A percentile compares a stretch with the other conserved stretches of the same genome.
These are phyloP conservation scores for Picochlorum sp. DNA, from an alignment of 139 green algal genomes.

Conservation along the genomic window DNA sequence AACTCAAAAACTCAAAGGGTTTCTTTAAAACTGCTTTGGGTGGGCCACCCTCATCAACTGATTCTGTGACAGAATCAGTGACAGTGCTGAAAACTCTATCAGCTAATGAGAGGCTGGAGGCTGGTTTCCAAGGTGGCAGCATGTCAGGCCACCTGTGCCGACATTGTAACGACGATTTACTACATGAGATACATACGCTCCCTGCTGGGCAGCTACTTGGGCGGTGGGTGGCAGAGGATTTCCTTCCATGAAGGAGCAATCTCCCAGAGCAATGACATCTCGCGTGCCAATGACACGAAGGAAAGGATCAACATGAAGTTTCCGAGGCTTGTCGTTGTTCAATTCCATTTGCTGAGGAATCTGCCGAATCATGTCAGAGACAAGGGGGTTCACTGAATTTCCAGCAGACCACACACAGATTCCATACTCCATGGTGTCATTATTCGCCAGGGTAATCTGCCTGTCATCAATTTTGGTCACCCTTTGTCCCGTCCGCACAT, in stretches of 20 bases:
- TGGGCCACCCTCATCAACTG: background rate
- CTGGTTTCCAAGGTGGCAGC: slow-evolving; percentile 15
- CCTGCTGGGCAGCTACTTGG: slow-evolving; percentile 91
- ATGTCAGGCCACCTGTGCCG: slow-evolving; percentile 53
- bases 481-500: slow-evolving; percentile 52
- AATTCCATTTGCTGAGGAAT: slow-evolving; percentile 40
- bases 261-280: slow-evolving; percentile 72
- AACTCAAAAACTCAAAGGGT: slow-evolving; percentile 46
- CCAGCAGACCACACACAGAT: slow-evolving; percentile 86
- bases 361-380: background rate
- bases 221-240: slow-evolving; percentile 75
- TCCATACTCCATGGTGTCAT: slow-evolving; percentile 61
- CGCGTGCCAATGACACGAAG: slow-evolving; percentile 48
- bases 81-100: slow-evolving; percentile 15
- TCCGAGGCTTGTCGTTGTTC: slow-evolving; percentile 46
- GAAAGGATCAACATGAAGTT: slow-evolving; percentile 51
- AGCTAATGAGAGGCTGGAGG: background rate
- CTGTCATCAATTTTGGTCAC: slow-evolving; percentile 41
- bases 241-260: slow-evolving; percentile 71
- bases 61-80: slow-evolving; percentile 9
- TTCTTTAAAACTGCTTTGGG: slow-evolving; percentile 24
- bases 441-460: slow-evolving; percentile 56
- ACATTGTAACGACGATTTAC: slow-evolving; percentile 41
- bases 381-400: slow-evolving; percentile 54
- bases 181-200: slow-evolving; percentile 66